A percentile compares a stretch with the other conserved stretches of the same genome.
phyloP scores from a whole-genome alignment of 179 eudicot genomes.

The Actinidia polygama region DNA sequence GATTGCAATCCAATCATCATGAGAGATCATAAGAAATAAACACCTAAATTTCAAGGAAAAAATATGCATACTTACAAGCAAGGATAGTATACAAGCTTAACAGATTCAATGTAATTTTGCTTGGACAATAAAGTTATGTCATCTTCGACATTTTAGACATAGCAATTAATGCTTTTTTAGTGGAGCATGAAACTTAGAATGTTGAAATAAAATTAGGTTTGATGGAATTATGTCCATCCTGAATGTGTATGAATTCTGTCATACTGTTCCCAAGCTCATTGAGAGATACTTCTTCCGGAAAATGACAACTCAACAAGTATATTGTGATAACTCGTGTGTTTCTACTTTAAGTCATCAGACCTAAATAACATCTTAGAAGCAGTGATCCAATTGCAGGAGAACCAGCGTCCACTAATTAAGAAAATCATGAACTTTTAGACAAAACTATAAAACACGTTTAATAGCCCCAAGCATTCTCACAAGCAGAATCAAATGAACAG shows the following conservation, averaged over 20 bases:
- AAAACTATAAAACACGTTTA: constrained; percentile 27
- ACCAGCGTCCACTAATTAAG: constrained; percentile 37
- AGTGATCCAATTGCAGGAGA: constrained; percentile 21
- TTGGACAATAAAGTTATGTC: constrained; percentile 15
- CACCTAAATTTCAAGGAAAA: not conserved
- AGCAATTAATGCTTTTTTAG: constrained; percentile 13
- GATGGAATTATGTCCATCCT: constrained; percentile 26
- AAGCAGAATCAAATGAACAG: no score
- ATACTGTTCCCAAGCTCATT: constrained; percentile 44
- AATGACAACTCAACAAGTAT: constrained; percentile 21
- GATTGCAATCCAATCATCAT: not conserved
- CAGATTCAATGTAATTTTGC: constrained; percentile 23
- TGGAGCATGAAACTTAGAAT: constrained; percentile 44
- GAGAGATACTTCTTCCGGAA: constrained; percentile 29
- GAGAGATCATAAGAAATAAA: not conserved
- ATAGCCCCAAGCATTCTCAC: not conserved
- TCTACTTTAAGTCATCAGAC: constrained; percentile 31
- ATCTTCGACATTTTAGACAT: constrained; percentile 22
- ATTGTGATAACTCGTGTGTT: constrained; percentile 22
- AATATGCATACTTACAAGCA: constrained; percentile 45
- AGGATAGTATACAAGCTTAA: constrained; percentile 22
- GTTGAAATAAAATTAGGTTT: constrained; percentile 33
- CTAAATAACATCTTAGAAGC: constrained; percentile 27
- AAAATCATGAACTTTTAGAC: constrained; percentile 20
- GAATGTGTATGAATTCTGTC: constrained; percentile 21